phyloP scores from a whole-genome alignment of 805 yeast genomes.

The Yarrowia sp. region DNA sequence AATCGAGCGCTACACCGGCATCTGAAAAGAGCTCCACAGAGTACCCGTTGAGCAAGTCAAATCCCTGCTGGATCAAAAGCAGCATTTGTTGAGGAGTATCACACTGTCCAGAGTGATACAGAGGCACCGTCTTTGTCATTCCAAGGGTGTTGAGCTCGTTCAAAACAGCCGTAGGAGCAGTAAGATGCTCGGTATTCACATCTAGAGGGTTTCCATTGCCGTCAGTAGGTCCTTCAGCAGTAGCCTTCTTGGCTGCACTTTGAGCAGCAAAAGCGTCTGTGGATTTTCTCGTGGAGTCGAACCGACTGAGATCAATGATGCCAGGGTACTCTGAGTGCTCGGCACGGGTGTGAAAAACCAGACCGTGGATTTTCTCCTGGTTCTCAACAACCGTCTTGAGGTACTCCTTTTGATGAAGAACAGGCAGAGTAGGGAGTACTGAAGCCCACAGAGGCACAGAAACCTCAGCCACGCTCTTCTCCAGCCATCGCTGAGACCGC shows the following conservation, averaged over 20 bases:
- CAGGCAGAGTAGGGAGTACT: slow-evolving; percentile 38
- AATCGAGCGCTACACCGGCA: slow-evolving; percentile 42
- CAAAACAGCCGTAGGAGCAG: not conserved
- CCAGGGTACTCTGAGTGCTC: slow-evolving; percentile 12
- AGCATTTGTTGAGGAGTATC: slow-evolving; percentile 40
- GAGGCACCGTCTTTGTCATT: not conserved
- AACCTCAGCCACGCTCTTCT: slow-evolving; percentile 29
- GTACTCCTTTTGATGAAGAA: slow-evolving; percentile 32
- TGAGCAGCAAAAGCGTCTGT: not conserved
- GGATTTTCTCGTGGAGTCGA: slow-evolving; percentile 23
- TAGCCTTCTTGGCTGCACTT: slow-evolving; percentile 6
- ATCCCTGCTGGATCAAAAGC: slow-evolving; percentile 37
- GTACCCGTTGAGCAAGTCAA: slow-evolving; percentile 41
- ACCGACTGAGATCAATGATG: slow-evolving; percentile 25
- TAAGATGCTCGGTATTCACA: slow-evolving; percentile 11
- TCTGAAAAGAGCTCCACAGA: slow-evolving; percentile 38
- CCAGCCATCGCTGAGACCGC: slow-evolving; percentile 40
- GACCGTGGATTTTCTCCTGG: slow-evolving; percentile 23
- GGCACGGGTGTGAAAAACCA: slow-evolving; percentile 30
- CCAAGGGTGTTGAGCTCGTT: slow-evolving; percentile 10
- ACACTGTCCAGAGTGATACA: slow-evolving; percentile 31
- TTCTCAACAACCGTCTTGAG: slow-evolving; percentile 29
- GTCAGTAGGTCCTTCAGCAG: slow-evolving; percentile 15
- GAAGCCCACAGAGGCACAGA: slow-evolving; percentile 35
- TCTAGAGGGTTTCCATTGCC: slow-evolving; percentile 17